Evolutionary conservation across 306 rosid genomes (phyloP).

Genomic region (Gleditsia sinensis): DNA sequence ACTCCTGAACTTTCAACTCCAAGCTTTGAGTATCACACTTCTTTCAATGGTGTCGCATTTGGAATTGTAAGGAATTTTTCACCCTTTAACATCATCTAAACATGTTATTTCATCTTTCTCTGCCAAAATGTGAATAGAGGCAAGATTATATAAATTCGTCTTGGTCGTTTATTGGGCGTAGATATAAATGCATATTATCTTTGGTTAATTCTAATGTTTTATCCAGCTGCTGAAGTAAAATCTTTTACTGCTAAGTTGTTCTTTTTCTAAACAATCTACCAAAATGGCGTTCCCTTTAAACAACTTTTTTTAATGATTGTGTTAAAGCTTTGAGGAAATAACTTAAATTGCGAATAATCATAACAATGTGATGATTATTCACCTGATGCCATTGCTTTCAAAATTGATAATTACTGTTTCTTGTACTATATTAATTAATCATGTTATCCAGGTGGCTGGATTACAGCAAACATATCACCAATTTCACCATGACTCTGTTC

Average conservation of each 20-base stretch:
- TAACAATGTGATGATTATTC: not conserved
- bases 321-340: not conserved
- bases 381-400: not conserved
- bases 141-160: constrained; percentile 17
- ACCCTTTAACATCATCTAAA: constrained; percentile 26
- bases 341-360: not conserved
- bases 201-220: not conserved
- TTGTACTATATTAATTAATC: not conserved
- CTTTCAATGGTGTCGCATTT: constrained; percentile 87
- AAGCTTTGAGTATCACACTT: constrained; percentile 93
- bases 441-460: constrained; percentile 69
- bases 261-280: not conserved
- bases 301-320: not conserved
- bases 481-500: constrained; percentile 78
- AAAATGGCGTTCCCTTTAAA: not conserved
- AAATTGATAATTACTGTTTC: not conserved
- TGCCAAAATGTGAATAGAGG: not conserved
- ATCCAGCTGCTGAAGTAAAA: not conserved
- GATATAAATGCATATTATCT: not conserved
- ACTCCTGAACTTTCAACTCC: constrained; percentile 95
- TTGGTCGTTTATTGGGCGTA: not conserved
- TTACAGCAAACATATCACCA: constrained; percentile 92
- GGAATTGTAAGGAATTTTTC: constrained; percentile 79
- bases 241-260: not conserved
- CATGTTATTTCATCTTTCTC: constrained; percentile 11